Evolutionary conservation across 352 stramenopile genomes (phyloP).

Genomic region (Pythium sp.): DNA sequence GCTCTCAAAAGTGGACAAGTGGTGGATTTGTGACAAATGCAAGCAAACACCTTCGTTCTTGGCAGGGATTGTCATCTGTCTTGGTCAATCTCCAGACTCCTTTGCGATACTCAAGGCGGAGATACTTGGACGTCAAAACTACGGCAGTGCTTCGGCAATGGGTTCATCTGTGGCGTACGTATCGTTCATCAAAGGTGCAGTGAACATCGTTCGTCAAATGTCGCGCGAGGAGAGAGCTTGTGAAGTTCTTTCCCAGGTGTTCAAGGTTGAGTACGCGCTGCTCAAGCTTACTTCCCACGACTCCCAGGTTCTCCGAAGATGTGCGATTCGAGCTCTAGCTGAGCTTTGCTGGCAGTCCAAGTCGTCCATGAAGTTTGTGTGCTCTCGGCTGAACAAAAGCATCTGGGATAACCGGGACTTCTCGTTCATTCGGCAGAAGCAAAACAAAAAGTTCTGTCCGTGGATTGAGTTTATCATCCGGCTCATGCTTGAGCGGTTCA

Average conservation of each 20-base stretch:
- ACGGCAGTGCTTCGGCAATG: neutral
- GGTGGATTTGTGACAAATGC: constrained; percentile 13
- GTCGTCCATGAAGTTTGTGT: constrained; percentile 15
- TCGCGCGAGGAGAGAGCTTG: neutral
- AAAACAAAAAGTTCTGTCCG: constrained; percentile 12
- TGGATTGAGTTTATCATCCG: constrained; percentile 12
- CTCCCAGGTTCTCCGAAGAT: constrained; percentile 9
- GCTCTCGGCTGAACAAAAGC: constrained; percentile 13
- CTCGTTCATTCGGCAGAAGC: constrained; percentile 10
- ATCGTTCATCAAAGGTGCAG: neutral
- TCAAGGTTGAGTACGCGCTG: constrained; percentile 16
- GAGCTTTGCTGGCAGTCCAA: constrained; percentile 19
- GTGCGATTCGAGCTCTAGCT: constrained; percentile 13
- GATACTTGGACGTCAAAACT: neutral
- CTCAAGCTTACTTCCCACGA: constrained; percentile 15
- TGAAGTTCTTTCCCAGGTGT: constrained; percentile 8
- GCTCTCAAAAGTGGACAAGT: neutral
- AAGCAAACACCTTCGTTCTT: constrained; percentile 18
- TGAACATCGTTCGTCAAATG: neutral
- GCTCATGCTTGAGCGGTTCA: constrained; percentile 6
- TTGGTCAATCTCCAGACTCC: constrained; percentile 1
- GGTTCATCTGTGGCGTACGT: neutral
- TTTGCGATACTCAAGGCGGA: neutral
- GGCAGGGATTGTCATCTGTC: constrained; percentile 10
- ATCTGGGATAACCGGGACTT: constrained; percentile 21